Percentiles rank a stretch among this genome's conserved stretches.
phyloP scores from a whole-genome alignment of 768 basidiomycete species.

The Pulveroboletus sp. region DNA sequence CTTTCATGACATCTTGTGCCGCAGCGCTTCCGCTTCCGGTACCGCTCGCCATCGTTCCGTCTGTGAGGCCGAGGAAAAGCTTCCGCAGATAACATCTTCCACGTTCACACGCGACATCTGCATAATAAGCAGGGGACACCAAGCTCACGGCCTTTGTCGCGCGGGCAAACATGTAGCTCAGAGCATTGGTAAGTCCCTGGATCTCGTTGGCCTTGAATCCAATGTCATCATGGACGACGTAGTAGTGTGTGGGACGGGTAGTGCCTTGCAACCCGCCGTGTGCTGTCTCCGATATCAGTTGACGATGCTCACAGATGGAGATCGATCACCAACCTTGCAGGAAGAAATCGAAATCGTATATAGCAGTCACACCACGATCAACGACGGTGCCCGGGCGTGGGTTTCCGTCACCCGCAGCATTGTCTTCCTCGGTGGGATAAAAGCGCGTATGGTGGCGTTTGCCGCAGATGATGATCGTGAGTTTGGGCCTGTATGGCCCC shows the following conservation, averaged over 20 bases:
- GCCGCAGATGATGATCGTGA: slow-evolving; percentile 55
- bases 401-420: slow-evolving; percentile 47
- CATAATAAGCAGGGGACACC: slow-evolving; percentile 39
- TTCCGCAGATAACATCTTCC: slow-evolving; percentile 52
- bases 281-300: slow-evolving; percentile 19
- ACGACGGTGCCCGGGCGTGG: slow-evolving; percentile 53
- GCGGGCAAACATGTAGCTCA: slow-evolving; percentile 56
- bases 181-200: slow-evolving; percentile 52
- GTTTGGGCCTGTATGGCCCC: slow-evolving; percentile 40
- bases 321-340: slow-evolving; percentile 39
- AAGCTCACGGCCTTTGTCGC: slow-evolving; percentile 49
- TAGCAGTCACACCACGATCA: slow-evolving; percentile 51
- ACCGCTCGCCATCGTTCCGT: slow-evolving; percentile 29
- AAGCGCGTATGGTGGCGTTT: slow-evolving; percentile 60
- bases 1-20: slow-evolving; percentile 50
- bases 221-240: slow-evolving; percentile 54
- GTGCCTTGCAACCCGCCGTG: slow-evolving; percentile 48
- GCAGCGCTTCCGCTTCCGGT: slow-evolving; percentile 35
- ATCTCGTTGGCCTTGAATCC: slow-evolving; percentile 46
- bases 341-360: slow-evolving; percentile 57
- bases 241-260: slow-evolving; percentile 54
- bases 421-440: slow-evolving; percentile 44
- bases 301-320: not conserved
- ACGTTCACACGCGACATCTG: slow-evolving; percentile 51
- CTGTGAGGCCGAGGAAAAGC: slow-evolving; percentile 38